Evolutionary conservation across 345 rosid species (phyloP), one percentile per base, ranked within the genome.

Genomic region (Euphorbia tirucalli): DNA sequence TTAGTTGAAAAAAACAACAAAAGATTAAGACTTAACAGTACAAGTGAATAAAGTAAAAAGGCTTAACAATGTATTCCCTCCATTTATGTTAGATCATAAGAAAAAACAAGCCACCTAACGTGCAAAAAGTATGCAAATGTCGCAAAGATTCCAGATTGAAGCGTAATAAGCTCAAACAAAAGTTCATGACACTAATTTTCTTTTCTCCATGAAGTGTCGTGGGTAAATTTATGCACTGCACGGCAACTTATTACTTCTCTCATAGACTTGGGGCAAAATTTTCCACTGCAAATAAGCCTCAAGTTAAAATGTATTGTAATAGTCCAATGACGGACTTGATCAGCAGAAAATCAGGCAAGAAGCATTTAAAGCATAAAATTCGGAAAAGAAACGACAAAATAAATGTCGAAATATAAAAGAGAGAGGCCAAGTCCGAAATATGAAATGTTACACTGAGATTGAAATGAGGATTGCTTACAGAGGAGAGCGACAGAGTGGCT

Each of bases 401-500:
- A 50, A 50, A 50, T 49, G 14, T 0, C 27, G 8, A 58, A 63
- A 14, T 3, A 63, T 46, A 27, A 24, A 49, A 50, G 13, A n/a
- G 35, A 0, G 9, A 8, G 32, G 10, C 7, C 19, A 16, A 37
- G 22, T 3, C 22, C 55, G 55, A 5, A 5, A 15, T 16, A 16
- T 50, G 22, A 50, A 52, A n/a, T 52, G 24, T 41, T 22, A 54
- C 1, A 4, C 9, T 54, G 58, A 54, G 14, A 49, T 11, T 56
- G 28, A 0, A 37, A 3, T 4, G 52, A 56, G 19, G 70, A n/a
- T n/a, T n/a, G n/a, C 88, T 62, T 83, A 94, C 99, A 84, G 66
- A 94, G 97, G 21, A 90, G 88, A 70, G 99, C 97, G 52, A 92
- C 90, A 61, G 99, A 94, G 78, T 94, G 97, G 75, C 92, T 90